Base-by-base conservation (phyloP, 2,329 filamentous ascomycete species). In the Cladophialophora immunda region DNA sequence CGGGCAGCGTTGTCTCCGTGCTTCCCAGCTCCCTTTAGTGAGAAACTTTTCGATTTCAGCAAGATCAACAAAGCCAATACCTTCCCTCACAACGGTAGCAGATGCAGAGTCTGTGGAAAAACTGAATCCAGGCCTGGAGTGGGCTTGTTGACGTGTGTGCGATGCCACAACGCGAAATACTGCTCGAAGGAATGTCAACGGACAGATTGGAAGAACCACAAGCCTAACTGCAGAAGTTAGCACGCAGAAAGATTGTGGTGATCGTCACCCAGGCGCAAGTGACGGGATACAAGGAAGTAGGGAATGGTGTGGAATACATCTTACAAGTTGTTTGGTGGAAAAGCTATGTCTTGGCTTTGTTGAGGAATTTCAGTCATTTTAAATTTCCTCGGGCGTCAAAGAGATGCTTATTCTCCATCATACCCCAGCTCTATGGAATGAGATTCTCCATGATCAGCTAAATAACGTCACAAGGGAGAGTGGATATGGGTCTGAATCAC, bases 1-100 rank as follows among this genome's bases (percentile, higher is more conserved):
- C 71, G 76, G 19, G 72, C 70, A 3, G 77, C 77, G 0, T 73
- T 80, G 27, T 74, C 76, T 7, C 78, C 77, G 6, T 58, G 71
- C 22, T 79, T 76, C 67, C 69, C 73, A 2, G 70, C 74, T 5
- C 74, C 75, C 5, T 75, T 75, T 56, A 62, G 75, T 4, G 76
- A 79, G 52, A 34, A 41, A 22, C 29, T 56, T 8, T 30, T 53
- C 17, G 53, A 63, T 63, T 29, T 63, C 17, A 53, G 29, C 27
- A 52, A 34, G 25, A 29, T 56, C 8, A 32, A 19, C 53, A 56
- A 56, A 34, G 17, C 47, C 53, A 56, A 34, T 29, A 13, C 53
- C 13, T 15, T 29, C 30, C 53, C 53, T 30, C 53, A 34, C 25
- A 32, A 8, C 25, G 29, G 30, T 56, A 27, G 29, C 27, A 9